Evolutionary conservation across 139 green algal genomes (phyloP).

Genomic region (Chlorella sp.): DNA sequence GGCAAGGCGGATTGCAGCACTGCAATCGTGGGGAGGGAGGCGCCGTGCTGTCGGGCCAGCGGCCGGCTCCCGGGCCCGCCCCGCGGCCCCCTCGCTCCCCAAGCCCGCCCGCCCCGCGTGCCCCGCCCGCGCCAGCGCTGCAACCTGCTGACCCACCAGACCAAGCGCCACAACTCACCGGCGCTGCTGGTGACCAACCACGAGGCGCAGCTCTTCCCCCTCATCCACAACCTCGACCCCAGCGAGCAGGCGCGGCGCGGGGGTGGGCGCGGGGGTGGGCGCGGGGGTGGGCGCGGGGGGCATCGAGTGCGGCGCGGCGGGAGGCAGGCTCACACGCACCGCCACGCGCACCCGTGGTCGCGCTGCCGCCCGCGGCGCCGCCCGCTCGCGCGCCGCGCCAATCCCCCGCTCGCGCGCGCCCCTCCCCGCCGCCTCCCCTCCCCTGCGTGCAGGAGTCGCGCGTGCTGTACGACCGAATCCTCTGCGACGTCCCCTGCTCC

Average conservation of each 20-base stretch:
- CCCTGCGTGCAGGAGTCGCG: background rate
- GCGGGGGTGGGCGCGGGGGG: conserved; percentile 7
- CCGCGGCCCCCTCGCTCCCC: no score
- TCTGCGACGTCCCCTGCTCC: conserved; percentile 97
- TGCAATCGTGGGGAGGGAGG: no score
- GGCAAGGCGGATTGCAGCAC: no score
- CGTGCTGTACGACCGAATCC: conserved; percentile 85
- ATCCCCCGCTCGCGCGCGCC: no score
- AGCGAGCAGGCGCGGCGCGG: background rate
- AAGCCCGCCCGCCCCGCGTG: no score
- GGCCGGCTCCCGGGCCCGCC: no score
- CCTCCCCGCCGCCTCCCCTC: no score
- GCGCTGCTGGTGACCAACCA: conserved; percentile 94
- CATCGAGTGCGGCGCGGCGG: background rate
- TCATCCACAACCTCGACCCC: conserved; percentile 39
- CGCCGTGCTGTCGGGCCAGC: no score
- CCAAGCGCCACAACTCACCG: conserved; percentile 77
- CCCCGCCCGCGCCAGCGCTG: conserved; percentile 91
- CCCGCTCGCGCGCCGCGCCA: no score
- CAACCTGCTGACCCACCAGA: conserved; percentile 98
- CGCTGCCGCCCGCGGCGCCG: no score
- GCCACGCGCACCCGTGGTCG: no score
- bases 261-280: background rate
- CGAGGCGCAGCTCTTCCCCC: conserved; percentile 85
- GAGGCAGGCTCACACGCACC: no score